phyloP scores from a whole-genome alignment of 805 yeast species.

The Peterozyma toletana region DNA sequence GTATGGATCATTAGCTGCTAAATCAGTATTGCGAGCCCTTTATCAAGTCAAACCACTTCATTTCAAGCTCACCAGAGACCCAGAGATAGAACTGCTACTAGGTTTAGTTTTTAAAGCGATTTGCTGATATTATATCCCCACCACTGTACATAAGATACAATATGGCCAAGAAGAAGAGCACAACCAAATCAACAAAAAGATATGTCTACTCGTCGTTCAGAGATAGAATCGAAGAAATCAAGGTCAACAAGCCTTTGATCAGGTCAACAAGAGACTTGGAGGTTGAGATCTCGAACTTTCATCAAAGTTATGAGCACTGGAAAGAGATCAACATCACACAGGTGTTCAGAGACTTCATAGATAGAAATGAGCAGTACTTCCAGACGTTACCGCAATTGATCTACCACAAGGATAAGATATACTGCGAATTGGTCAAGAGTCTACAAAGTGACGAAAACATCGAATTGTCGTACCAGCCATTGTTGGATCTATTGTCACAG shows the following conservation, averaged over 20 bases:
- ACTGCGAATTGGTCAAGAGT: constrained; percentile 26
- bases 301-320: constrained; percentile 81
- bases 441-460: constrained; percentile 47
- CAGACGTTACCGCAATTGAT: constrained; percentile 78
- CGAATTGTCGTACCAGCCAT: constrained; percentile 67
- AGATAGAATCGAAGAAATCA: constrained; percentile 76
- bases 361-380: constrained; percentile 42
- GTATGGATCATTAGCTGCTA: too few species aligned
- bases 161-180: constrained; percentile 28
- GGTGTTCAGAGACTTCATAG: constrained; percentile 56
- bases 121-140: too few species aligned
- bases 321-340: constrained; percentile 76
- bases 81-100: too few species aligned
- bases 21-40: too few species aligned
- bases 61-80: too few species aligned
- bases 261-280: constrained; percentile 56
- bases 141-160: too few species aligned
- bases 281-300: constrained; percentile 71
- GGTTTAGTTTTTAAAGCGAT: too few species aligned
- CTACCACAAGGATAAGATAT: constrained; percentile 61
- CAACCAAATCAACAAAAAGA: constrained; percentile 49
- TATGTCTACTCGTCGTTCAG: constrained; percentile 71
- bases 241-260: constrained; percentile 63
- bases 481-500: constrained; percentile 74
- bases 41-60: too few species aligned